phyloP scores from a whole-genome alignment of 148 eudicot genomes.

The Diospyros kaki region DNA sequence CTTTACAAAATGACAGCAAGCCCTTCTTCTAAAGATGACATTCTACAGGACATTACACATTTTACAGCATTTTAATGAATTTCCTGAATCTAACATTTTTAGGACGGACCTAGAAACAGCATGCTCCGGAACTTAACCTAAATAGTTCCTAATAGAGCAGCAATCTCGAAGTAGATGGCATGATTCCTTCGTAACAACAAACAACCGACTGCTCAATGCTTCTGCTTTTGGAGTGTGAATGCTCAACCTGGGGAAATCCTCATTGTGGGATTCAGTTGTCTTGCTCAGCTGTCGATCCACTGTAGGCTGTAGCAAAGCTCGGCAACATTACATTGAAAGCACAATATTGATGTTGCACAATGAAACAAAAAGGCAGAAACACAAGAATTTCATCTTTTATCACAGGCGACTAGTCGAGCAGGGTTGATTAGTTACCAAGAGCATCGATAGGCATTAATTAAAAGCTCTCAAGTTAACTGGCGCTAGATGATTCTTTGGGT shows the following conservation, averaged over 20 bases:
- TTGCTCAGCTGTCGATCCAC: background rate
- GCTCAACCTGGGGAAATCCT: background rate
- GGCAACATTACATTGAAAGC: background rate
- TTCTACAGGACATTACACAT: background rate
- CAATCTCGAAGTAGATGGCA: background rate
- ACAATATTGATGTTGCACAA: background rate
- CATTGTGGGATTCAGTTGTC: background rate
- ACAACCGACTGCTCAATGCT: background rate
- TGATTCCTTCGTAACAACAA: background rate
- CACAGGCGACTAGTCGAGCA: background rate
- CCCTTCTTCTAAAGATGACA: background rate
- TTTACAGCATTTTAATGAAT: background rate
- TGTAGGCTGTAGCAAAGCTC: background rate
- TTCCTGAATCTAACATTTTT: no score
- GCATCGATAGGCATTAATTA: background rate
- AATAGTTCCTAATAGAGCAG: background rate
- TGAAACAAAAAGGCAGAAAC: background rate
- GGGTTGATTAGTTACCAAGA: background rate
- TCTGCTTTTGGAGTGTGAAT: background rate
- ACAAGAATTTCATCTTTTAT: background rate
- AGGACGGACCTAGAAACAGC: background rate
- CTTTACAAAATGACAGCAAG: constrained; percentile 2
- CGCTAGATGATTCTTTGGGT: constrained; percentile 51
- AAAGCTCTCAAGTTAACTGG: constrained; percentile 19
- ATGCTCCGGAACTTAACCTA: background rate